phyloP scores from a whole-genome alignment of 2,329 filamentous ascomycete species.

The Penicillium sumatraense region DNA sequence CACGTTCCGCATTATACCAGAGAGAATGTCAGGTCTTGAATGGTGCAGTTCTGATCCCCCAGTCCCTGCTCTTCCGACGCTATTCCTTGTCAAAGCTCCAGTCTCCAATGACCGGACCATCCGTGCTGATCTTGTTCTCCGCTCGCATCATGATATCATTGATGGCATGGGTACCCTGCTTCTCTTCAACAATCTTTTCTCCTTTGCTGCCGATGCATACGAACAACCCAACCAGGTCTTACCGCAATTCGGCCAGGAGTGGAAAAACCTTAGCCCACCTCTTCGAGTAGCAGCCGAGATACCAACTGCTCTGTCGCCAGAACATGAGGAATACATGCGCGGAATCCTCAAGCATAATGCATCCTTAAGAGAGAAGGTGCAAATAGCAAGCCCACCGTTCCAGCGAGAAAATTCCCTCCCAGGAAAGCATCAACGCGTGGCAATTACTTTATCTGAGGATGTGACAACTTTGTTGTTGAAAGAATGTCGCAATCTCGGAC shows the following conservation, averaged over 20 bases:
- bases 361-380: constrained; percentile 13
- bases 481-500: constrained; percentile 14
- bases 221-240: constrained; percentile 6
- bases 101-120: not conserved
- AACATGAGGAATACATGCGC: constrained; percentile 15
- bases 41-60: constrained; percentile 33
- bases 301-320: constrained; percentile 5
- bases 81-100: constrained; percentile 24
- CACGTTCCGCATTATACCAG: constrained; percentile 22
- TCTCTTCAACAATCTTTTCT: constrained; percentile 26
- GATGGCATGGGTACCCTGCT: constrained; percentile 28
- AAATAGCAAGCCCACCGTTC: constrained; percentile 26
- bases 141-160: constrained; percentile 27
- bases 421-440: constrained; percentile 27
- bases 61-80: constrained; percentile 25
- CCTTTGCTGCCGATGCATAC: constrained; percentile 16
- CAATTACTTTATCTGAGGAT: constrained; percentile 17
- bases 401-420: constrained; percentile 7
- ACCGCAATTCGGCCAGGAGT: constrained; percentile 24
- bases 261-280: constrained; percentile 26
- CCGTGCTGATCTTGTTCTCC: constrained; percentile 23
- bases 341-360: constrained; percentile 13
- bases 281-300: constrained; percentile 26
- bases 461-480: constrained; percentile 18
- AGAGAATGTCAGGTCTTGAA: constrained; percentile 18